Conservation (phyloP, 768 basidiomycete genomes). For the Podaxis rugospora region DNA sequence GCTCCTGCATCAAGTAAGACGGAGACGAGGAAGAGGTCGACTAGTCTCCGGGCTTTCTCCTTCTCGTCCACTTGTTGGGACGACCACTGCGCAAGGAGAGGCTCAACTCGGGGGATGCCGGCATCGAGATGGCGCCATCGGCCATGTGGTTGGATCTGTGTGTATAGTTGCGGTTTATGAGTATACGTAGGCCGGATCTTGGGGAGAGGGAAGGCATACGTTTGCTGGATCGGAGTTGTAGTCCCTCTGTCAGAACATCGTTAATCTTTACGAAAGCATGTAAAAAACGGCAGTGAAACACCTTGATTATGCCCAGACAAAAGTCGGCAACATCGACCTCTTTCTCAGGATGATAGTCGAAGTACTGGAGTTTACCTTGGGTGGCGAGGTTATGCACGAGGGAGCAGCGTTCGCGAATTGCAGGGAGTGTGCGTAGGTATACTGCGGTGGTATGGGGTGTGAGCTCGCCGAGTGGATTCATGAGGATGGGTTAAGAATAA, state of each 20-base stretch:
- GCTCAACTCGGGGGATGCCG: constrained; percentile 36
- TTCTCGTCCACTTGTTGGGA: constrained; percentile 37
- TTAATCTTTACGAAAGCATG: neutral
- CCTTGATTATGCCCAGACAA: constrained; percentile 76
- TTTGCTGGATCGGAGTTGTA: constrained; percentile 21
- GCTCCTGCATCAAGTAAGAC: constrained; percentile 96
- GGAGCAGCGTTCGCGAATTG: constrained; percentile 84
- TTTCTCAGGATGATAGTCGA: constrained; percentile 78
- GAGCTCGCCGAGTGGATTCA: constrained; percentile 7
- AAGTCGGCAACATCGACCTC: constrained; percentile 66
- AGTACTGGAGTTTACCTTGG: constrained; percentile 74
- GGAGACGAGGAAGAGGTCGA: constrained; percentile 89
- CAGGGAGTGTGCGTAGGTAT: constrained; percentile 81
- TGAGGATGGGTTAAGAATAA: neutral
- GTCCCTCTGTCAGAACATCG: constrained; percentile 4
- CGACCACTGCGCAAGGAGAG: constrained; percentile 61
- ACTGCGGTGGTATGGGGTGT: constrained; percentile 31
- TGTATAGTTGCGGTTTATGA: neutral
- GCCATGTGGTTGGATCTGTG: constrained; percentile 81
- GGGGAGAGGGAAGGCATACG: constrained; percentile 32
- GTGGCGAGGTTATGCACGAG: constrained; percentile 77
- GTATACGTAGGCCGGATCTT: neutral
- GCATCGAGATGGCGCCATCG: constrained; percentile 88
- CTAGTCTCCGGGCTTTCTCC: constrained; percentile 66
- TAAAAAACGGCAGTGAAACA: constrained; percentile 20